Evolutionary conservation across 2,329 filamentous ascomycete genomes (phyloP), one percentile per base, ranked within the genome.

Genomic region (Tolypocladium guangdongense): DNA sequence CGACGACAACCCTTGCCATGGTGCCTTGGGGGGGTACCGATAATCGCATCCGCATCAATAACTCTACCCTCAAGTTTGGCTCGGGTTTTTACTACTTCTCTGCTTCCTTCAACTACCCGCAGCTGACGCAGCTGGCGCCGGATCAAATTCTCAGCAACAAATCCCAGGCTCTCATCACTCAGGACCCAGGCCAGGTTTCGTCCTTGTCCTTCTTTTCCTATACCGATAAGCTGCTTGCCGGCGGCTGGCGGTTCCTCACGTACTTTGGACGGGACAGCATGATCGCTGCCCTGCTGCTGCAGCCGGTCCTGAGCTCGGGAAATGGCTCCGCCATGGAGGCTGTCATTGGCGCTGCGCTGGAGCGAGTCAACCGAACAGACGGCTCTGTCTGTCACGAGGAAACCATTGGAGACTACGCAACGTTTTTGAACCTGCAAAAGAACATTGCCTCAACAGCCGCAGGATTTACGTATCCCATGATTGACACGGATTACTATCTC

Each of bases 191-290:
- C 39, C 71, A 80, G 52, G 73, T 75, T 1, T 71, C 70, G 0
- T 80, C 81, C 0, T 66, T 86, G 0, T 79, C 81, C 0, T 86
- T 86, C 64, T 68, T 86, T 4, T 85, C 83, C 0, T 86, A 85
- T 57, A 78, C 72, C 0, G 70, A 80, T 35, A 86, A 86, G 58
- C 69, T 86, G 0, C 69, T 84, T 2, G 82, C 83, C 2, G 82
- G 82, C 12, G 81, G 79, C 4, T 86, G 82, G 83, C 70, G 81
- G 1, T 86, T 85, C 58, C 64, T 86, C 46, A 86, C 82, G 0
- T 86, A 86, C 60, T 86, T 86, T 65, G 82, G 82, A 0, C 75
- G 82, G 12, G 82, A 87, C 60, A 82, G 76, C 56, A 82, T 85
- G 73, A 82, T 86, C 39, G 72, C 79, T 1, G 69, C 78, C 16